Evolutionary conservation across 2,329 filamentous ascomycete genomes (phyloP).

Genomic region (Talaromyces sp.): DNA sequence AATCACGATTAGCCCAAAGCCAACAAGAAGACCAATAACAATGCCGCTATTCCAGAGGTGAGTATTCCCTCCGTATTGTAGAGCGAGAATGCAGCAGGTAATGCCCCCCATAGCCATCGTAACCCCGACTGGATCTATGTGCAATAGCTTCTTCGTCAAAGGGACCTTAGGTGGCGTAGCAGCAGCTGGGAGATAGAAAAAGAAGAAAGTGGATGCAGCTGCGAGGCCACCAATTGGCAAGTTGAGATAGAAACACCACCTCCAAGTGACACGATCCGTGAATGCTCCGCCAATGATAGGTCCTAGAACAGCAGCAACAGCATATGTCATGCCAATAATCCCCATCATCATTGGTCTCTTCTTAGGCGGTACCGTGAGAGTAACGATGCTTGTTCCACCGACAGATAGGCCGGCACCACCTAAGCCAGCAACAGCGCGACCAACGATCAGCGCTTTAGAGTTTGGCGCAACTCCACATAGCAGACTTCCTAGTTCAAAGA

Average conservation of each 20-base stretch:
- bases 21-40: constrained; percentile 25
- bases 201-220: not conserved
- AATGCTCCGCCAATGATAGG: constrained; percentile 39
- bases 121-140: constrained; percentile 25
- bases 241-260: constrained; percentile 57
- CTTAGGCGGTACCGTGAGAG: constrained; percentile 28
- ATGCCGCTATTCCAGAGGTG: constrained; percentile 23
- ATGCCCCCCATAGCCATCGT: constrained; percentile 23
- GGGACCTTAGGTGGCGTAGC: not conserved
- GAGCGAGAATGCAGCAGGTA: constrained; percentile 24
- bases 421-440: constrained; percentile 28
- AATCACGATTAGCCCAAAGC: constrained; percentile 22
- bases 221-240: constrained; percentile 30
- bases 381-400: constrained; percentile 44
- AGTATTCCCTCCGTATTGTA: constrained; percentile 28
- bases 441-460: constrained; percentile 26
- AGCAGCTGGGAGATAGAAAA: not conserved
- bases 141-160: constrained; percentile 23
- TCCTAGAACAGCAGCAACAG: constrained; percentile 27
- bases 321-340: constrained; percentile 25
- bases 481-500: constrained; percentile 30
- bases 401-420: constrained; percentile 27
- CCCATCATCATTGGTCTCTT: constrained; percentile 32
- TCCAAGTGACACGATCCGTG: constrained; percentile 38
- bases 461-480: constrained; percentile 26